Conservation (phyloP, 108 stramenopile species). For the Pelagomonas calceolata region DNA sequence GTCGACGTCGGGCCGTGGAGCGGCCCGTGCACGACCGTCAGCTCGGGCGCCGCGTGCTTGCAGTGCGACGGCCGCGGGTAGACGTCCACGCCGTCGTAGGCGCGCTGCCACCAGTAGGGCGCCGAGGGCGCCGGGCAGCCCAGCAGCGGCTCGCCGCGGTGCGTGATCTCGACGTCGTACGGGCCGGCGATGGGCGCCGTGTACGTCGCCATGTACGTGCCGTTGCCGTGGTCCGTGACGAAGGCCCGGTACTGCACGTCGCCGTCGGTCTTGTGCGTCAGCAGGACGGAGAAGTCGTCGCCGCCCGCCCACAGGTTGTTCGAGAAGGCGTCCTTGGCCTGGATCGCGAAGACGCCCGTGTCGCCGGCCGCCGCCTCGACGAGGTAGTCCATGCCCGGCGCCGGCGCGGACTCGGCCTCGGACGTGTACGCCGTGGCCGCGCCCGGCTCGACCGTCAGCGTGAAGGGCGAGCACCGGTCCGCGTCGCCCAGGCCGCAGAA, state of each 20-base stretch:
- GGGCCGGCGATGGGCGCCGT: conserved; percentile 56
- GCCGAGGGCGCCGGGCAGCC: conserved; percentile 1
- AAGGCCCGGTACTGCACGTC: conserved; percentile 38
- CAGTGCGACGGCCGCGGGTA: conserved; percentile 48
- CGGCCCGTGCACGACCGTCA: conserved; percentile 52
- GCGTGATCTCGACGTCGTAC: conserved; percentile 34
- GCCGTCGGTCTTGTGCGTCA: conserved; percentile 17
- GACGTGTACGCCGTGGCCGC: conserved; percentile 37
- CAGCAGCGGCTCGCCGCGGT: neutral
- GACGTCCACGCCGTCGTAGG: conserved; percentile 46
- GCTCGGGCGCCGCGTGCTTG: conserved; percentile 22
- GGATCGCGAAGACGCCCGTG: conserved; percentile 47
- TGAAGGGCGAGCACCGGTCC: conserved; percentile 64
- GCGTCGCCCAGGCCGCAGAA: conserved; percentile 62
- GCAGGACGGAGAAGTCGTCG: conserved; percentile 41
- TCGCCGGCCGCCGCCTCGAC: conserved; percentile 59
- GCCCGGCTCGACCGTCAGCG: conserved; percentile 51
- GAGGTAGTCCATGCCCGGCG: conserved; percentile 44
- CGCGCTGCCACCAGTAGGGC: conserved; percentile 19
- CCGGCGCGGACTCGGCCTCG: conserved; percentile 38
- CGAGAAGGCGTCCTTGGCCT: conserved; percentile 68
- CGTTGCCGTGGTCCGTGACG: conserved; percentile 49
- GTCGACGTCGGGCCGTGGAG: conserved; percentile 53
- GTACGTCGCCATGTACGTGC: conserved; percentile 56
- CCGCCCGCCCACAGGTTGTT: conserved; percentile 55